Evolutionary conservation across 2,329 filamentous ascomycete species (phyloP).

Genomic region (Cladophialophora bantiana): DNA sequence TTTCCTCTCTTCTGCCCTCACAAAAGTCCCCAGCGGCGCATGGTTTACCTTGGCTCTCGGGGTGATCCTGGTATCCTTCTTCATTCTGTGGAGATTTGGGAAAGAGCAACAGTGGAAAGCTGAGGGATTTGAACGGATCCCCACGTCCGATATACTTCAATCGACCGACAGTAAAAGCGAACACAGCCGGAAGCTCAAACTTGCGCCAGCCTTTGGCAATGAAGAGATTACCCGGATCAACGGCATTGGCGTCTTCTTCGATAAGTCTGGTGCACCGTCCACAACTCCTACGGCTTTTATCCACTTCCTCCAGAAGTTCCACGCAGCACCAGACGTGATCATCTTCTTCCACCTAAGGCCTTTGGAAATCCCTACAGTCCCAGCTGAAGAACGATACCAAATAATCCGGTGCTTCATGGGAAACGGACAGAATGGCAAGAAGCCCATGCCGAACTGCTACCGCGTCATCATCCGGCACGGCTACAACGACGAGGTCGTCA

Average conservation of each 20-base stretch:
- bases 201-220: slow-evolving; percentile 46
- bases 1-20: slow-evolving; percentile 73
- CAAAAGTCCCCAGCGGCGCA: slow-evolving; percentile 76
- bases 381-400: slow-evolving; percentile 58
- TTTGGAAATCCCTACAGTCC: slow-evolving; percentile 64
- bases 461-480: slow-evolving; percentile 74
- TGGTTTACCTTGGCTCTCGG: slow-evolving; percentile 78
- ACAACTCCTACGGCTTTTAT: slow-evolving; percentile 71
- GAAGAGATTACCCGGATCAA: slow-evolving; percentile 55
- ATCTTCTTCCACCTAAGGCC: slow-evolving; percentile 77
- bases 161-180: slow-evolving; percentile 37
- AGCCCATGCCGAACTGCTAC: slow-evolving; percentile 68
- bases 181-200: slow-evolving; percentile 11
- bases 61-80: slow-evolving; percentile 66
- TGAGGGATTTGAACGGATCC: slow-evolving; percentile 68
- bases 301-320: slow-evolving; percentile 76
- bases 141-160: slow-evolving; percentile 50
- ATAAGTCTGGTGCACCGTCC: slow-evolving; percentile 68
- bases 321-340: slow-evolving; percentile 69
- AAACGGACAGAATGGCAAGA: slow-evolving; percentile 26
- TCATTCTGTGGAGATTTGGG: slow-evolving; percentile 79
- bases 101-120: slow-evolving; percentile 79
- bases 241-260: slow-evolving; percentile 76
- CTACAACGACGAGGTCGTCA: slow-evolving; percentile 75
- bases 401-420: slow-evolving; percentile 42